Evolutionary conservation across 768 basidiomycete genomes (phyloP), one percentile per base, ranked within the genome.

Genomic region (Mycena epipterygia): DNA sequence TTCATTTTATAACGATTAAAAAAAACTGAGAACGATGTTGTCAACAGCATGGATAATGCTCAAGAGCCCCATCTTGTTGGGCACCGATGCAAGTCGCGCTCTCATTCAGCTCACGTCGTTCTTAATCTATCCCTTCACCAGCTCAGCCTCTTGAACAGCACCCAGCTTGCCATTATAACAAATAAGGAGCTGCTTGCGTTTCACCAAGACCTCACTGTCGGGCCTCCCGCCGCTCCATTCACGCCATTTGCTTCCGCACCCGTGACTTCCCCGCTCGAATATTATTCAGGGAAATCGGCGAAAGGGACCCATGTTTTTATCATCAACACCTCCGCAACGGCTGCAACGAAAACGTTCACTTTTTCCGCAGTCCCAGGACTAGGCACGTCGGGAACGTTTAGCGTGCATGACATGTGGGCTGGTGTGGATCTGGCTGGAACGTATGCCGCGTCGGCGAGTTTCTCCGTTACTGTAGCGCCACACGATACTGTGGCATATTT

Each of bases 51-150:
- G 88, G 88, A 80, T 79, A n/a, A 87, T 88, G 75, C 76, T 89
- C 70, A 89, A 89, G 74, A 88, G 87, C 67, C 88, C 88, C 3
- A 88, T 89, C 58, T 78, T 89, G n/a, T 77, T 89, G 81, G 84
- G 84, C 37, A 85, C 84, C 21, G 81, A 84, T 76, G 84, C 84
- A 60, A 65, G 79, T 72, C 44, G 14, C 3, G 5, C 14, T 23
- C 23, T 44, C 21, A 42, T 37, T 30, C 35, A 46, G 11, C 33
- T 30, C 44, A 64, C 32, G 27, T n/a, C n/a, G 19, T 32, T n/a
- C 9, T n/a, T 56, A 13, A 39, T 29, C 39, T 37, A n/a, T 44
- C 23, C 48, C 13, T 29, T 63, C 46, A 13, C 19, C 67, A 89
- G 88, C 76, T 89, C 64, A 81, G 81, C 69, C 42, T 73, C 9